Conservation (phyloP, 768 basidiomycete species). For the Agaricus blazei region DNA sequence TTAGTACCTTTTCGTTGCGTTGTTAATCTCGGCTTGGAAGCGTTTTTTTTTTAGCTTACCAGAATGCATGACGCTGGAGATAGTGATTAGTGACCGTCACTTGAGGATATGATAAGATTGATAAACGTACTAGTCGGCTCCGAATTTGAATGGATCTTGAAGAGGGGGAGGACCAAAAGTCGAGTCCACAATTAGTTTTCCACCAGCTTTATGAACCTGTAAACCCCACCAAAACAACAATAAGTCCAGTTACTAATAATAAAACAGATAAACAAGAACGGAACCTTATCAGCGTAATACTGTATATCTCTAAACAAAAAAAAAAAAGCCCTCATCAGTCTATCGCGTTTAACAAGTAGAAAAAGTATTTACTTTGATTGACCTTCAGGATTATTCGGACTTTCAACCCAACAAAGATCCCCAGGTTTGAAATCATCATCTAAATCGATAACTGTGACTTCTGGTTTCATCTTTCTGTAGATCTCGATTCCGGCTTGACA, state of each 20-base stretch:
- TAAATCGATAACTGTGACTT: slow-evolving; percentile 56
- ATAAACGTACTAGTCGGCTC: slow-evolving; percentile 57
- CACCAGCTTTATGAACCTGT: slow-evolving; percentile 70
- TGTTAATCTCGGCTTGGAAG: too few relatives aligned
- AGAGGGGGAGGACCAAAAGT: slow-evolving; percentile 89
- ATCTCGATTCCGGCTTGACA: slow-evolving; percentile 61
- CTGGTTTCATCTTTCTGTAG: slow-evolving; percentile 44
- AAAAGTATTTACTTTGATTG: slow-evolving; percentile 51
- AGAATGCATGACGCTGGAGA: slow-evolving; percentile 50
- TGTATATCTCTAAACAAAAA: slow-evolving; percentile 53
- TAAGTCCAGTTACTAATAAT: not conserved
- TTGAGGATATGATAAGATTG: not conserved
- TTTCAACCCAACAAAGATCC: slow-evolving; percentile 86
- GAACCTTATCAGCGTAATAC: slow-evolving; percentile 76
- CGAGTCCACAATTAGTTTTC: slow-evolving; percentile 73
- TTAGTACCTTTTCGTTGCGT: slow-evolving; percentile 51
- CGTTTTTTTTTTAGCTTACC: slow-evolving; percentile 27
- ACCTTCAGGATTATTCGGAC: slow-evolving; percentile 83
- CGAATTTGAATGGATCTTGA: slow-evolving; percentile 84
- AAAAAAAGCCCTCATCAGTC: too few relatives aligned
- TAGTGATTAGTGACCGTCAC: not conserved
- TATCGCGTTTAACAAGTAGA: not conserved
- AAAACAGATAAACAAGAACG: not conserved
- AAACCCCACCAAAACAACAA: not conserved
- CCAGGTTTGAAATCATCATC: slow-evolving; percentile 72